Evolutionary conservation across 1,139 yeast species (phyloP), one percentile per base, ranked within the genome.

Genomic region (Protomyces gravidus): DNA sequence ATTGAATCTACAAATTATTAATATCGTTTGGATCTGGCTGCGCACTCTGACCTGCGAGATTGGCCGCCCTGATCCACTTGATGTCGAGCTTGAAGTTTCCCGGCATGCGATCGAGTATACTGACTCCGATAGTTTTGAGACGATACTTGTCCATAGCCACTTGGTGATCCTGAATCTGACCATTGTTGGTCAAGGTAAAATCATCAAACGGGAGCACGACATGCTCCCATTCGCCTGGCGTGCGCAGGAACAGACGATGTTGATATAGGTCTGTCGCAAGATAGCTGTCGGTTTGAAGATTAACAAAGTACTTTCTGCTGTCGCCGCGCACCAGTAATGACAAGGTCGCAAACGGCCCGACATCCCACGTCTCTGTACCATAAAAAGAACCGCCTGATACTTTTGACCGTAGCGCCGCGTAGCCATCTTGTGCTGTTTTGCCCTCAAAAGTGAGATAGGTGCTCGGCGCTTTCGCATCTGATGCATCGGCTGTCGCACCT

Each of bases 181-280:
- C 95, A 80, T 88, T 83, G 68, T 86, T 86, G 32, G 95, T 88
- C 73, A 87, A 77, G 61, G 87, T 90, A 71, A 88, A 86, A 68
- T 85, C 90, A 65, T 82, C 78, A 61, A 88, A 75, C 64, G 63
- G 47, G 6, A 52, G 9, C 19, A 30, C 30, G 50, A 51, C 45
- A 49, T 28, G 28, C 69, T 88, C 95, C 95, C 95, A 88, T 64
- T 82, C 78, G 2, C 90, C 90, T 0, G 90, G 89, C 13, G 51
- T 50, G 11, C 39, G 42, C 63, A 87, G 75, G 67, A 86, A 88
- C 65, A 88, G 76, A 46, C 95, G 74, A 71, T 88, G 95, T 71
- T 88, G 96, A 70, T 83, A 88, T 64, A 88, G 75, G 71, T 88
- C 95, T 1, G 94, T 85, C 5, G 84, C 80, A 6, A 89, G 82